A percentile compares a stretch with the other conserved stretches of the same genome.
phyloP scores from a whole-genome alignment of 1,139 yeast genomes.

The Protomyces macrosporus region DNA sequence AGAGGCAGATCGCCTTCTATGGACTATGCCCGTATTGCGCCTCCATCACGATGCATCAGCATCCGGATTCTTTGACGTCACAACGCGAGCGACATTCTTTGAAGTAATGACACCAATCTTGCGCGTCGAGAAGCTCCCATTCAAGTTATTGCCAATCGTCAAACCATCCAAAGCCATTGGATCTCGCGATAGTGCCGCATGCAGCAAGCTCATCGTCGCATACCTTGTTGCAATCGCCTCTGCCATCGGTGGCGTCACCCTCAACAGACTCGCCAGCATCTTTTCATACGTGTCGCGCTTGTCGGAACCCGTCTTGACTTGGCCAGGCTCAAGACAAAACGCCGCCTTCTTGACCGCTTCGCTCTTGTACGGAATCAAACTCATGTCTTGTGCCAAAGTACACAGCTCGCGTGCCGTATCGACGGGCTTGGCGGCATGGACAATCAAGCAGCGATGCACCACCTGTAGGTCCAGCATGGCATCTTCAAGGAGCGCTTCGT shows the following conservation, averaged over 20 bases:
- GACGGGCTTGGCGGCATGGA: constrained; percentile 29
- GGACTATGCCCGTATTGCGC: too few relatives aligned
- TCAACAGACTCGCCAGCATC: constrained; percentile 29
- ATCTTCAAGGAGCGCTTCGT: constrained; percentile 29
- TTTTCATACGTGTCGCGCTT: constrained; percentile 29
- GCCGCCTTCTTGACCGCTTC: constrained; percentile 23
- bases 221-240: constrained; percentile 26
- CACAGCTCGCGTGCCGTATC: constrained; percentile 32
- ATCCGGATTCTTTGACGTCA: not conserved
- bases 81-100: not conserved
- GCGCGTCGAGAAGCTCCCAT: constrained; percentile 1
- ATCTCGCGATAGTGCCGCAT: constrained; percentile 2
- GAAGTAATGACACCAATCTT: not conserved
- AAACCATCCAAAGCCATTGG: constrained; percentile 5
- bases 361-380: constrained; percentile 31
- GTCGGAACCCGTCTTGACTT: constrained; percentile 30
- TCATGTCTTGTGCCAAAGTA: constrained; percentile 31
- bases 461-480: constrained; percentile 30
- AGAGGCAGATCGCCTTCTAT: too few relatives aligned
- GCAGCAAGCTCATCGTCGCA: constrained; percentile 7
- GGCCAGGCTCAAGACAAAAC: constrained; percentile 32
- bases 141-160: constrained; percentile 9
- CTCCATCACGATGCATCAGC: not conserved
- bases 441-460: constrained; percentile 26
- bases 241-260: constrained; percentile 31